These are phyloP conservation scores for Spiromastix sp. DNA, from an alignment of 2,329 filamentous ascomycete species.

Conservation along the genomic window DNA sequence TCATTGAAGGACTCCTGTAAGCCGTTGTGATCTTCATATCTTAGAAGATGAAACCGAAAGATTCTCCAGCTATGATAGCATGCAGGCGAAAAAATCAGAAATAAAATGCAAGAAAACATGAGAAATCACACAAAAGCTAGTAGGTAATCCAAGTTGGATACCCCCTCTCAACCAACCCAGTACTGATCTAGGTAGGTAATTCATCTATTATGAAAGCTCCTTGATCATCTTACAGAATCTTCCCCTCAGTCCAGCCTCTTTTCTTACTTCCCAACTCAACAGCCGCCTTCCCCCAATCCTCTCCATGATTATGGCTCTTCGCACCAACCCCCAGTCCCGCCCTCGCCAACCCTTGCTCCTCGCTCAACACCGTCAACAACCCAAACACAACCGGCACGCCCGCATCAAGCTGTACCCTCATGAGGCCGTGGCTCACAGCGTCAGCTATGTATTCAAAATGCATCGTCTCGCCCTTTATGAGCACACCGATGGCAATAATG, in stretches of 20 bases:
- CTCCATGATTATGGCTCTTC: slow-evolving; percentile 75
- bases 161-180: no score
- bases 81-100: no score
- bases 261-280: slow-evolving; percentile 90
- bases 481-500: slow-evolving; percentile 85
- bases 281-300: slow-evolving; percentile 90
- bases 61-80: no score
- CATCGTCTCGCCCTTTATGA: slow-evolving; percentile 99
- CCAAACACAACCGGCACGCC: slow-evolving; percentile 88
- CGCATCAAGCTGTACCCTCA: slow-evolving; percentile 85
- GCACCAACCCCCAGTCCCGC: slow-evolving; percentile 56
- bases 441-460: slow-evolving; percentile 99
- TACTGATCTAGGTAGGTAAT: no score
- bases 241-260: slow-evolving; percentile 68
- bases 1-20: no score
- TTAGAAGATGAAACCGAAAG: no score
- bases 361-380: slow-evolving; percentile 75
- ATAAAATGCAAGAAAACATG: no score
- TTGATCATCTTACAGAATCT: no score
- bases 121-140: no score
- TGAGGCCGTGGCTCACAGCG: slow-evolving; percentile 78
- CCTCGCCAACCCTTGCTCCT: slow-evolving; percentile 76
- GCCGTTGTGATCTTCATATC: no score
- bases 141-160: no score
- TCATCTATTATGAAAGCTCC: no score